These are phyloP conservation scores for Fusarium compactum DNA, from an alignment of 2,329 filamentous ascomycete species.

Conservation along the genomic window DNA sequence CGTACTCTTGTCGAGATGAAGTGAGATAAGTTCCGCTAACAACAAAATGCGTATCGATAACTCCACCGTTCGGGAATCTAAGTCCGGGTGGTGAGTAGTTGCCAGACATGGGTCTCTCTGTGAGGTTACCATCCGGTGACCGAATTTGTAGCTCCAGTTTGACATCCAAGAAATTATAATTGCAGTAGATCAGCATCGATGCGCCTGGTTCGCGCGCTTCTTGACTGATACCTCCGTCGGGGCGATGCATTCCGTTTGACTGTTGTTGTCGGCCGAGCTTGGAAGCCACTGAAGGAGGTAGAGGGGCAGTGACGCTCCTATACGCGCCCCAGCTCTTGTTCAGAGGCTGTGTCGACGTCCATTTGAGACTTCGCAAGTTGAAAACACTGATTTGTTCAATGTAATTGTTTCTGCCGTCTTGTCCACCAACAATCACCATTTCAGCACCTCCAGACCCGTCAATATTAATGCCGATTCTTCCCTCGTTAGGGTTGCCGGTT, in stretches of 20 bases:
- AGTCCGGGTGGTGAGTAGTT: conserved; percentile 90
- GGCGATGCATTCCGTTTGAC: conserved; percentile 54
- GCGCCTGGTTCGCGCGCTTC: conserved; percentile 69
- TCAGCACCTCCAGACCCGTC: conserved; percentile 94
- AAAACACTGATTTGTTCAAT: conserved; percentile 99
- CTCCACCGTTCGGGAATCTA: conserved; percentile 93
- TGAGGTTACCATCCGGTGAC: conserved; percentile 82
- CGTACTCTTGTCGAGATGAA: conserved; percentile 98
- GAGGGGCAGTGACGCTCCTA: conserved; percentile 90
- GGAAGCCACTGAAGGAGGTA: conserved; percentile 74
- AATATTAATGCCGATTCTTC: conserved; percentile 86
- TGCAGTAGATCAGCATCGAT: conserved; percentile 97
- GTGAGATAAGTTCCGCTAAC: conserved; percentile 98
- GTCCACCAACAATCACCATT: conserved; percentile 96
- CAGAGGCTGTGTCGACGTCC: conserved; percentile 88
- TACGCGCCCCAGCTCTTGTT: conserved; percentile 97
- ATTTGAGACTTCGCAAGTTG: conserved; percentile 93
- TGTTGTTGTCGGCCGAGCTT: conserved; percentile 74
- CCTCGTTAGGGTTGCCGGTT: conserved; percentile 81
- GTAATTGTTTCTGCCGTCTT: conserved; percentile 98
- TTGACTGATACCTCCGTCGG: conserved; percentile 63
- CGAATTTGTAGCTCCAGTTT: conserved; percentile 94
- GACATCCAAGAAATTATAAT: conserved; percentile 98
- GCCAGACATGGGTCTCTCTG: conserved; percentile 90
- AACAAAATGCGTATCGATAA: conserved; percentile 96